Evolutionary conservation across 768 basidiomycete genomes (phyloP).

Genomic region (Lactifluus piperatus): DNA sequence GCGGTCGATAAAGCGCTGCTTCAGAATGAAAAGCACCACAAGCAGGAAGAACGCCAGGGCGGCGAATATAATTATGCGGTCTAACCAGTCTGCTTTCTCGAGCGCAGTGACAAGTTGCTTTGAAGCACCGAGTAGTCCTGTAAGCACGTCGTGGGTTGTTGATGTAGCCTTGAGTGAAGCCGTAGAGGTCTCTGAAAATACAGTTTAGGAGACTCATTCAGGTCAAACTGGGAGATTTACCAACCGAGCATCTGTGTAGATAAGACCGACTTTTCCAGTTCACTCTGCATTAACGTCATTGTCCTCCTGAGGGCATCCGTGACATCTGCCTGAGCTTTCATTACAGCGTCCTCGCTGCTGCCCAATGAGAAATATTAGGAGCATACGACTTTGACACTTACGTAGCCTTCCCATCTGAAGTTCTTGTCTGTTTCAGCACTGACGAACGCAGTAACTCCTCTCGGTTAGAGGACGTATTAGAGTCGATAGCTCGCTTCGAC

Average conservation of each 20-base stretch:
- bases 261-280: slow-evolving; percentile 84
- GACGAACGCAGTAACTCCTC: slow-evolving; percentile 61
- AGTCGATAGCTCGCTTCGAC: slow-evolving; percentile 69
- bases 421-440: slow-evolving; percentile 39
- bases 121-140: slow-evolving; percentile 63
- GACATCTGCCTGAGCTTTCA: slow-evolving; percentile 83
- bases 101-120: slow-evolving; percentile 80
- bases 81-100: slow-evolving; percentile 86
- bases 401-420: slow-evolving; percentile 51
- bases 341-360: slow-evolving; percentile 70
- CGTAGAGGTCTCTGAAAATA: slow-evolving; percentile 66
- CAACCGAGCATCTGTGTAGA: slow-evolving; percentile 78
- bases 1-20: slow-evolving; percentile 77
- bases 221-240: slow-evolving; percentile 13
- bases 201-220: background rate
- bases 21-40: slow-evolving; percentile 78
- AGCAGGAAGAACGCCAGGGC: slow-evolving; percentile 78
- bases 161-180: slow-evolving; percentile 67
- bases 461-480: slow-evolving; percentile 45
- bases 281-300: slow-evolving; percentile 78
- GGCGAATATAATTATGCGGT: slow-evolving; percentile 76
- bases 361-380: background rate
- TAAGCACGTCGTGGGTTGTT: slow-evolving; percentile 66
- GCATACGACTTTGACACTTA: slow-evolving; percentile 29
- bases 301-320: slow-evolving; percentile 85